Evolutionary conservation across 2,329 filamentous ascomycete species (phyloP).

Genomic region (Pestalotiopsis sp.): DNA sequence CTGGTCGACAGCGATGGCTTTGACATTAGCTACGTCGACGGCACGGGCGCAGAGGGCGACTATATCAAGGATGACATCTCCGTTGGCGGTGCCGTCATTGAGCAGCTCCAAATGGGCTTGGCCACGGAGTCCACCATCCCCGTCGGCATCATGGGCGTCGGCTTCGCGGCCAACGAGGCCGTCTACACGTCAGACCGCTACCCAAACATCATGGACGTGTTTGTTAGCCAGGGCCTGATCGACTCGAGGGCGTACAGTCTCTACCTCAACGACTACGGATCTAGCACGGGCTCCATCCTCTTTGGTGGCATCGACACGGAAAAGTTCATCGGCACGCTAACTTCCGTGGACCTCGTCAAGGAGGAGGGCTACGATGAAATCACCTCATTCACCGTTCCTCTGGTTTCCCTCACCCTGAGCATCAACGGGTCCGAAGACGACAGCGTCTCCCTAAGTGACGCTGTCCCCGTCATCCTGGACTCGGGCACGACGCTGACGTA

Average conservation of each 20-base stretch:
- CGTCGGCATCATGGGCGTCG: conserved; percentile 62
- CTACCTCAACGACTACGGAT: conserved; percentile 50
- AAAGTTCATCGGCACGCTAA: conserved; percentile 64
- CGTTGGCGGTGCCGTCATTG: conserved; percentile 52
- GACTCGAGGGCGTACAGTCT: conserved; percentile 69
- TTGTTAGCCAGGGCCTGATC: conserved; percentile 66
- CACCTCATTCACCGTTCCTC: conserved; percentile 42
- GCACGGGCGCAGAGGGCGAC: conserved; percentile 55
- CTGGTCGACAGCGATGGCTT: conserved; percentile 49
- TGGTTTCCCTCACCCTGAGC: conserved; percentile 41
- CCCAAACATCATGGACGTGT: conserved; percentile 65
- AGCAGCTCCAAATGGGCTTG: conserved; percentile 58
- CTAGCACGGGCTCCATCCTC: conserved; percentile 64
- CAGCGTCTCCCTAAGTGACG: conserved; percentile 15
- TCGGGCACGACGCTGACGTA: conserved; percentile 69
- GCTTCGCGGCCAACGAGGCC: conserved; percentile 55
- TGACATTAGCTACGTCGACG: conserved; percentile 64
- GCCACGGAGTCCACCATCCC: conserved; percentile 51
- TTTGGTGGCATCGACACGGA: conserved; percentile 72
- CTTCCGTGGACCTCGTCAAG: conserved; percentile 57
- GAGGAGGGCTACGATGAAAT: conserved; percentile 42
- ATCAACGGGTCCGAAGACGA: conserved; percentile 32
- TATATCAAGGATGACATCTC: conserved; percentile 61
- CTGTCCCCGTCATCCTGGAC: conserved; percentile 63
- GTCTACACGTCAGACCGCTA: conserved; percentile 40